A percentile compares a stretch with the other conserved stretches of the same genome.
phyloP scores from a whole-genome alignment of 208 protist genomes.

The Crithidia mellificae region DNA sequence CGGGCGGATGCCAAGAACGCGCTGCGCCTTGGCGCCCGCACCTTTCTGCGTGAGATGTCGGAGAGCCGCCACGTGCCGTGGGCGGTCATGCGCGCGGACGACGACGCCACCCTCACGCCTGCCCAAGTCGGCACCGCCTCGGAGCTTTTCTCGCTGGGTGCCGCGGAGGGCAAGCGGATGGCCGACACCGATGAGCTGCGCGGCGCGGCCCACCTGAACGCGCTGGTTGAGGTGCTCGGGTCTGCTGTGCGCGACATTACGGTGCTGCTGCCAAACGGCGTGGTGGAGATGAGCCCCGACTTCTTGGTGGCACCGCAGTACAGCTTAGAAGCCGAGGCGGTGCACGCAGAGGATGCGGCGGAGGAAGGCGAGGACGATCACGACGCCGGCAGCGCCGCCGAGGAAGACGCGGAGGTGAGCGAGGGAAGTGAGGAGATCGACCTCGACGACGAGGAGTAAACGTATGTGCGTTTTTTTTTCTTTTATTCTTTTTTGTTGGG shows the following conservation, averaged over 20 bases:
- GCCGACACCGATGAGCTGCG: constrained; percentile 29
- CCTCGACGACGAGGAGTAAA: constrained; percentile 29
- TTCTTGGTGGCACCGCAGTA: constrained; percentile 75
- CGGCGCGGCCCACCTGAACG: constrained; percentile 51
- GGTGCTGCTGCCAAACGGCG: constrained; percentile 75
- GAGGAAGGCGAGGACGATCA: constrained; percentile 47
- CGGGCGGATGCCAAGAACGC: constrained; percentile 68
- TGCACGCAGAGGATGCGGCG: constrained; percentile 29
- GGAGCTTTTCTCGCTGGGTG: constrained; percentile 56
- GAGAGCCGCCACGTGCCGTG: constrained; percentile 78
- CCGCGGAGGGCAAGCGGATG: constrained; percentile 54
- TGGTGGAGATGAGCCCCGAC: constrained; percentile 81
- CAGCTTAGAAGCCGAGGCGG: constrained; percentile 37
- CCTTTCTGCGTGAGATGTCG: constrained; percentile 83
- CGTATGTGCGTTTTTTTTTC: background rate
- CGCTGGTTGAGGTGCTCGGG: constrained; percentile 50
- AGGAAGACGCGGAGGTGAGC: constrained; percentile 11
- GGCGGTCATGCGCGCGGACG: constrained; percentile 77
- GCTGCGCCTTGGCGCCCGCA: constrained; percentile 74
- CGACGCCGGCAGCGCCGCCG: constrained; percentile 39
- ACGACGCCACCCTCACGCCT: constrained; percentile 48
- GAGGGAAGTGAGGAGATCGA: constrained; percentile 37
- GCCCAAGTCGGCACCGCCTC: constrained; percentile 55
- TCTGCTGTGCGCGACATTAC: constrained; percentile 61
- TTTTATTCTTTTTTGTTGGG: background rate